Evolutionary conservation across 2,329 filamentous ascomycete genomes (phyloP).

Genomic region (Colletotrichum sublineola): DNA sequence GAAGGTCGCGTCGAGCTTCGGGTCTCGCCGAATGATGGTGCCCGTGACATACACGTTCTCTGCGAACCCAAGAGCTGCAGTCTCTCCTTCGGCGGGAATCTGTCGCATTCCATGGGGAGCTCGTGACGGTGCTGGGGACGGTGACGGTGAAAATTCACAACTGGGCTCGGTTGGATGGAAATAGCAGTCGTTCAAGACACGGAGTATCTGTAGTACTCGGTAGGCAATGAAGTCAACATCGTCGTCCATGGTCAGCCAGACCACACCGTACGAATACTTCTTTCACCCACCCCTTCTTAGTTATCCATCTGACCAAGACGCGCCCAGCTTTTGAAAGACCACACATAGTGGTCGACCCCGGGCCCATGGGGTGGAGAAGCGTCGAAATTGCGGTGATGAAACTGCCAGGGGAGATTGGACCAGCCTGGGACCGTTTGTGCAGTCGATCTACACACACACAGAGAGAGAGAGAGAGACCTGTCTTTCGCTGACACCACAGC

Average conservation of each 20-base stretch:
- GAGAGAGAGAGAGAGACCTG: neutral
- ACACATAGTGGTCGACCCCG: constrained; percentile 22
- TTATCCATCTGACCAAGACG: constrained; percentile 1
- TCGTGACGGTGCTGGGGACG: neutral
- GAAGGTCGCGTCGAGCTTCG: constrained; percentile 9
- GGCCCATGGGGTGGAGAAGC: constrained; percentile 26
- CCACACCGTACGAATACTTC: too few species aligned
- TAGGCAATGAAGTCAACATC: constrained; percentile 3
- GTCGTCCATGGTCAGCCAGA: neutral
- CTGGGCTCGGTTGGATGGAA: neutral
- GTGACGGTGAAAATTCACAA: too few species aligned
- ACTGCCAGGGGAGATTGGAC: constrained; percentile 40
- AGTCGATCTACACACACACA: constrained; percentile 31
- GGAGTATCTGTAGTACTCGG: neutral
- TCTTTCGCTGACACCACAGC: constrained; percentile 16
- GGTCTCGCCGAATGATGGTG: neutral
- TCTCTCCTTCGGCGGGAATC: neutral
- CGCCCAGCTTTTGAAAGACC: neutral
- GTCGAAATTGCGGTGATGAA: constrained; percentile 41
- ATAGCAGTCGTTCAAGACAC: constrained; percentile 18
- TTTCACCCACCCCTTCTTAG: too few species aligned
- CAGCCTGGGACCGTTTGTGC: constrained; percentile 27
- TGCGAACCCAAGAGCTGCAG: neutral
- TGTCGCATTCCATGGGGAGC: neutral
- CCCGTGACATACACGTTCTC: neutral